Conservation (phyloP, 139 green algal genomes). For the Pycnococcus provasolii region DNA sequence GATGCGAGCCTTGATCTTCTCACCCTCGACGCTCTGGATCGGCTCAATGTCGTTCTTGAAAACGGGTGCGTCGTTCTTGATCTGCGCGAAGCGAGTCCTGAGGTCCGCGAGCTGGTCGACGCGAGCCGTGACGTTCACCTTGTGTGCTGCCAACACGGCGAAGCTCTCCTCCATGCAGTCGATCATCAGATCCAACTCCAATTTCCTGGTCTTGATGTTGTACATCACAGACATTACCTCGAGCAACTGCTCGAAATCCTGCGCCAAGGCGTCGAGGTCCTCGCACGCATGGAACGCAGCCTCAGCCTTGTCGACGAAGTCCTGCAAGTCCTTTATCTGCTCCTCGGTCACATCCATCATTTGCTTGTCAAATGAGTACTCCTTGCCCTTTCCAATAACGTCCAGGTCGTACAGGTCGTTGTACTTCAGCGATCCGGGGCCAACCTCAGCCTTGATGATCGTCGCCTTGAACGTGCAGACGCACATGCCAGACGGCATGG, state of each 20-base stretch:
- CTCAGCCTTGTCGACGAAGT: slow-evolving; percentile 1
- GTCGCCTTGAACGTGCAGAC: neutral
- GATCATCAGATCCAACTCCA: slow-evolving; percentile 15
- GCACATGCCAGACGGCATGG: too few relatives aligned
- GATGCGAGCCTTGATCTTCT: slow-evolving; percentile 60
- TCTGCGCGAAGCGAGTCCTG: slow-evolving; percentile 32
- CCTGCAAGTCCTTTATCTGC: slow-evolving; percentile 10
- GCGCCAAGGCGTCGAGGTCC: neutral
- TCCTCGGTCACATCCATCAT: slow-evolving; percentile 8
- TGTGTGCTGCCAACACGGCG: neutral
- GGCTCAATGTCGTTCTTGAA: slow-evolving; percentile 20
- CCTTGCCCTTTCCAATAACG: neutral
- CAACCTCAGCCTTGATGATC: slow-evolving; percentile 2
- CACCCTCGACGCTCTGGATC: slow-evolving; percentile 38
- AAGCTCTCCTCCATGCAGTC: slow-evolving; percentile 6
- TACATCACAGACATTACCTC: slow-evolving; percentile 71
- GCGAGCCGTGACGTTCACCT: neutral
- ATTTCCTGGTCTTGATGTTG: slow-evolving; percentile 21
- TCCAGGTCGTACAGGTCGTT: slow-evolving; percentile 13
- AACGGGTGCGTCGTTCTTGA: slow-evolving; percentile 37
- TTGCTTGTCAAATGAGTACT: slow-evolving; percentile 7
- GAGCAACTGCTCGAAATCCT: slow-evolving; percentile 50
- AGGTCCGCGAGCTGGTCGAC: slow-evolving; percentile 2
- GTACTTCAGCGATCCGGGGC: neutral
- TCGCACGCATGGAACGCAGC: neutral